Conservation (phyloP, 2,329 filamentous ascomycete genomes). For the Canariomyces notabilis region DNA sequence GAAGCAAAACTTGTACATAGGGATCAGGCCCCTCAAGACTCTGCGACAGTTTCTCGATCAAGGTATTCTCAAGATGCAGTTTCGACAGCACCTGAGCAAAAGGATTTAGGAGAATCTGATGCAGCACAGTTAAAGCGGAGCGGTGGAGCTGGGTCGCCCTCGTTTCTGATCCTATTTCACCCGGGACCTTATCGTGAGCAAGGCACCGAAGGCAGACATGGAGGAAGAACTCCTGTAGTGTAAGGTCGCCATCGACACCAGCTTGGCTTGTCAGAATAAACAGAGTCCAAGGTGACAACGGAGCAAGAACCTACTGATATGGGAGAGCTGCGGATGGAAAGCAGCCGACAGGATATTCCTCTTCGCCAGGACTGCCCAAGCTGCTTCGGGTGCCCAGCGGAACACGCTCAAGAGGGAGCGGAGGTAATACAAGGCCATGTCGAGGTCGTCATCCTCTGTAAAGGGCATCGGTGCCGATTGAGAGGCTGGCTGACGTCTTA, state of each 20-base stretch:
- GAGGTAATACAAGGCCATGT: slow-evolving; percentile 73
- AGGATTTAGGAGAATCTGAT: slow-evolving; percentile 62
- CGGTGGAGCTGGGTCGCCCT: slow-evolving; percentile 65
- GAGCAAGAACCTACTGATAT: slow-evolving; percentile 46
- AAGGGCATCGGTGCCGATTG: slow-evolving; percentile 32
- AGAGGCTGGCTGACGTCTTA: slow-evolving; percentile 34
- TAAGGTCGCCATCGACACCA: slow-evolving; percentile 50
- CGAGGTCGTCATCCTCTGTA: slow-evolving; percentile 61
- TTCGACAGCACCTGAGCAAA: slow-evolving; percentile 54
- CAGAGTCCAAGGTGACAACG: background rate
- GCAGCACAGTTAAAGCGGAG: slow-evolving; percentile 63
- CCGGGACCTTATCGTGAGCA: slow-evolving; percentile 36
- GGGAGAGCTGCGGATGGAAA: slow-evolving; percentile 38
- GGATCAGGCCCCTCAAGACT: slow-evolving; percentile 59
- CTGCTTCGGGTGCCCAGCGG: slow-evolving; percentile 59
- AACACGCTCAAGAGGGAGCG: slow-evolving; percentile 70
- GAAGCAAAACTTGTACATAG: slow-evolving; percentile 68
- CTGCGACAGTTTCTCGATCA: slow-evolving; percentile 64
- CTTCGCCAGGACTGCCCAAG: slow-evolving; percentile 66
- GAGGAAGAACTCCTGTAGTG: slow-evolving; percentile 64
- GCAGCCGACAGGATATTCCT: slow-evolving; percentile 49
- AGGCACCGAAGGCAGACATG: slow-evolving; percentile 62
- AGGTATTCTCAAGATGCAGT: slow-evolving; percentile 63
- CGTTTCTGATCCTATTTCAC: slow-evolving; percentile 35
- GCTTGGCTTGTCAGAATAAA: slow-evolving; percentile 35